Base-by-base conservation (phyloP, 179 eudicot species). In the Spinacia oleracea region DNA sequence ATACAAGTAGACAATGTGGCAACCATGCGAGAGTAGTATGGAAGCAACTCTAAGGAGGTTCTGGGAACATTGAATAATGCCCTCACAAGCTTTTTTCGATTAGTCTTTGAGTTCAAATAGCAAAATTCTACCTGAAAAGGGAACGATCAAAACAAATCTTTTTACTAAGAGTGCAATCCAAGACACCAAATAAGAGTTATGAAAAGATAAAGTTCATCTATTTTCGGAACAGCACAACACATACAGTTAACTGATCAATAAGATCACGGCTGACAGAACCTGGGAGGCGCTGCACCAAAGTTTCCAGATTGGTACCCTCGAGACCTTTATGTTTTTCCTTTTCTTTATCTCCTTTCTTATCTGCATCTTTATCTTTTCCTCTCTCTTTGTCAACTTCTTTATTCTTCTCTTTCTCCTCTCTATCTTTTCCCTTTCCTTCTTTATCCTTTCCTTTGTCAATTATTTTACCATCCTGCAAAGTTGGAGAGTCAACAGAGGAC, bases 181-280 rank as follows among this genome's bases (percentile, higher is more conserved):
- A 40, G 43, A 48, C 23, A 48, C 59, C 43, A 21, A 31, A 70
- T 31, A 71, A 14, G 16, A 75, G 53, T 62, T 29, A 23, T 20
- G 50, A 23, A 38, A 58, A 38, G 23, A 21, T 6, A 76, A 46
- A 50, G 35, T 65, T 32, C 34, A 72, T 20, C 58, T 21, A 76
- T 9, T 65, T 16, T 32, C 11, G 11, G 55, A 12, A 70, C 38
- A 72, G 55, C 59, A 60, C 4, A 32, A 72, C 27, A 79, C 85
- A 85, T 88, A 96, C 99, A 81, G 96, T 88, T 75, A 96, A 86
- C 83, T 96, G 99, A 83, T 96, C 99, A 73, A 96, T 96, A 71
- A 96, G 93, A 82, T 96, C 99, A 69, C 99, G 99, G 86, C 98
- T 93, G 84, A 96, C 99, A 80, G 94, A 96, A 72, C 91, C 91